phyloP scores from a whole-genome alignment of 2,329 filamentous ascomycete species.

The Alternaria longipes region DNA sequence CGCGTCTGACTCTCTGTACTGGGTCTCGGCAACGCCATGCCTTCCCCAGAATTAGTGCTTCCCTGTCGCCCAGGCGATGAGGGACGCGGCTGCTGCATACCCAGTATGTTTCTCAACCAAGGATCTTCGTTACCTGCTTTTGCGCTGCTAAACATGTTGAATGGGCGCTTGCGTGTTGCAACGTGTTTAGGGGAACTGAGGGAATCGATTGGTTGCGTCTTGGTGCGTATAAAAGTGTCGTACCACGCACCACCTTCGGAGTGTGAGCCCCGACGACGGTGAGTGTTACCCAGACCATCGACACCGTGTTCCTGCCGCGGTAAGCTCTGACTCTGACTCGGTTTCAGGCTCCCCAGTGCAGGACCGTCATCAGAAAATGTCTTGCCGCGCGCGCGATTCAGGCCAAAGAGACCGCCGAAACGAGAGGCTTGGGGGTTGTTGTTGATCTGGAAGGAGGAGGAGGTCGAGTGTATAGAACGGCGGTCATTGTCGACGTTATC shows the following conservation, averaged over 20 bases:
- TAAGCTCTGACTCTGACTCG: constrained; percentile 79
- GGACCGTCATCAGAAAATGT: constrained; percentile 68
- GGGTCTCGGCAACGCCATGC: constrained; percentile 47
- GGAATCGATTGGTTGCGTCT: constrained; percentile 44
- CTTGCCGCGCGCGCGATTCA: constrained; percentile 69
- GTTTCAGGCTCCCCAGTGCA: constrained; percentile 73
- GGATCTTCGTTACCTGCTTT: constrained; percentile 60
- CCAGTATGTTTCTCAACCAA: constrained; percentile 56
- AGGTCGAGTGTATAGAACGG: constrained; percentile 58
- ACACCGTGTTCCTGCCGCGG: constrained; percentile 65
- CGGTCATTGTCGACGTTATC: constrained; percentile 56
- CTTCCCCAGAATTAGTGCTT: constrained; percentile 68
- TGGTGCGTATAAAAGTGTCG: constrained; percentile 58
- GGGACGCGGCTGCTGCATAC: constrained; percentile 47
- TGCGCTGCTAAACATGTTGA: constrained; percentile 62
- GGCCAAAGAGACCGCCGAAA: constrained; percentile 69
- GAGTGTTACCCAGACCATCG: constrained; percentile 60
- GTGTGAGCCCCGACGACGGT: constrained; percentile 63
- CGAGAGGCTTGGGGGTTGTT: constrained; percentile 57
- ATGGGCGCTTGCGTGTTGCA: constrained; percentile 56
- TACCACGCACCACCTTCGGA: constrained; percentile 63
- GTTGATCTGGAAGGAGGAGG: constrained; percentile 58
- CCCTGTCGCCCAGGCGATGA: constrained; percentile 68
- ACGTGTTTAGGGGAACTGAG: constrained; percentile 50
- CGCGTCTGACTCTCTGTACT: constrained; percentile 51